Evolutionary conservation across 2,329 filamentous ascomycete genomes (phyloP), one percentile per base, ranked within the genome.

Genomic region (Aspergillus brasiliensis): DNA sequence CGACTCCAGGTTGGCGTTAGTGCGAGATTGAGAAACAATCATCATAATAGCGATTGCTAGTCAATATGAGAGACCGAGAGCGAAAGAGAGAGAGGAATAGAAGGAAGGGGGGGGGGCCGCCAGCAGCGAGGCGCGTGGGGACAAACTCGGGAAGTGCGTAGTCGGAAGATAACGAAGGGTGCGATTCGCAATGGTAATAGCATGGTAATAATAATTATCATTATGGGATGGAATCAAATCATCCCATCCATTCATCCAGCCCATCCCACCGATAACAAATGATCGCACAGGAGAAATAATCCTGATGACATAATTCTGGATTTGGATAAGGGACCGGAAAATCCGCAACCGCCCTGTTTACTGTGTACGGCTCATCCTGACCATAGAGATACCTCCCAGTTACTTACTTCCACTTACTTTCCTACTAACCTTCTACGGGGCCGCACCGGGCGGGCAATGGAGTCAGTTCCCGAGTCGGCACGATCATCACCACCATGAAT

Each of bases 271-370:
- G 47, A 61, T 42, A 56, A 61, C 49, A 52, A 37, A 49, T 46
- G 28, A 53, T 25, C 27, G 52, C 34, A 21, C 42, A 17, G 15
- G 23, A 34, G 31, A 40, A 58, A 38, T 53, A 48, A 52, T 55
- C 48, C 53, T 34, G 51, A 58, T 61, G 59, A 61, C 59, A 58
- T 61, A 61, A 59, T 11, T 11, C 8, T 21, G 31, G 11, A 34
- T 34, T 15, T 34, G 42, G 38, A 25, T 23, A 19, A 23, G 48
- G 34, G 8, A 34, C 2, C 11, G 31, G 31, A n/a, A n/a, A 4
- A 2, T n/a, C 34, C 34, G 31, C 31, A 34, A 34, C 31, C 31
- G 31, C 31, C 15, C 6, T n/a, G 13, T n/a, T 8, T 31, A 13
- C 10, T 34, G 31, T 34, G 31, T 34, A 34, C 38, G 38, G 38